Evolutionary conservation across 495 filamentous ascomycete species (phyloP), one percentile per base, ranked within the genome.

Genomic region (Podospora australis): DNA sequence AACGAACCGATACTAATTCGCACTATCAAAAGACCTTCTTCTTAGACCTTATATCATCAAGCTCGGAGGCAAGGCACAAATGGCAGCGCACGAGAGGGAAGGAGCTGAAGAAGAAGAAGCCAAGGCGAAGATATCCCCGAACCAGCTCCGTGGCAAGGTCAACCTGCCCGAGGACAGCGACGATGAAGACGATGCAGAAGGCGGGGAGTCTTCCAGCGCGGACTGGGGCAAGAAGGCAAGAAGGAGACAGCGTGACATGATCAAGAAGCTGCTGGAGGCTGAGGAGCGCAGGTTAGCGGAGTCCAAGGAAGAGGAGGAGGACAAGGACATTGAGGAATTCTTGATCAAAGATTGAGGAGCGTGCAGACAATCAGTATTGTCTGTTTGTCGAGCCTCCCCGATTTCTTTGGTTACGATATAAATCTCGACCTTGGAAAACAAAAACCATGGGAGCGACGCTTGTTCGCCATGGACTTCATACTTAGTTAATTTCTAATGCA

Each of bases 271-370:
- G 34, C 49, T 76, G 35, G 71, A 73, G 26, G 81, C 50, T 56
- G 77, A 65, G 63, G 82, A 73, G 56, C 58, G 55, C 50, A 49
- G 64, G 46, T 52, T 70, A 25, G 59, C 65, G 39, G 70, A 77
- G 54, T 59, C 64, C 13, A 64, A 56, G 57, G 69, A 62, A 64
- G 78, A 82, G 54, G 64, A 82, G 30, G 82, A 84, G 57, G 77
- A 83, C 45, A 82, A 78, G 60, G 83, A 83, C 57, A 78, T 90
- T 59, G 74, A 80, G 72, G 80, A 88, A 59, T 79, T 81, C 56
- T 67, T 89, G 65, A 71, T 81, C 58, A 78, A 81, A 23, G 56
- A 56, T 20, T 58, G 25, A 44, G 5, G 14, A 13, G 25, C n/a
- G n/a, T n/a, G n/a, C n/a, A 30, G 13, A 30, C 28, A 30, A n/a